Conservation (phyloP, 2,329 filamentous ascomycete species). For the Cordyceps tenuipes region DNA sequence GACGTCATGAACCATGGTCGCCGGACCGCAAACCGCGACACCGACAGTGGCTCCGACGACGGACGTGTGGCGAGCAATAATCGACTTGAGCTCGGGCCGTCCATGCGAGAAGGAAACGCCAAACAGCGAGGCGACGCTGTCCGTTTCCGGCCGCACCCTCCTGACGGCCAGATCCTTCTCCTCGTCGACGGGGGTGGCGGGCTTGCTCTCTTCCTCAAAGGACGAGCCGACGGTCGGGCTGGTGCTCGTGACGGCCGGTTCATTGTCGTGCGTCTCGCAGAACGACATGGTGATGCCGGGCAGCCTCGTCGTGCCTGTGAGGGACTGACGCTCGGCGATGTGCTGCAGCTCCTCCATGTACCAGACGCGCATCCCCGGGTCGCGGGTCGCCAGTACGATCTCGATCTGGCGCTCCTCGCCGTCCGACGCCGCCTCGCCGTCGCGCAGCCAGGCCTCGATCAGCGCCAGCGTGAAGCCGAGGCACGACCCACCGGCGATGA, state of each 20-base stretch:
- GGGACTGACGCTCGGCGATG: constrained; percentile 9
- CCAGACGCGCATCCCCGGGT: constrained; percentile 20
- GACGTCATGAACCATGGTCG: constrained; percentile 18
- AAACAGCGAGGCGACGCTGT: constrained; percentile 4
- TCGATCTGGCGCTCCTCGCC: neutral
- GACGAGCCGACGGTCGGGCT: neutral
- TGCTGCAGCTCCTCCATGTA: constrained; percentile 18
- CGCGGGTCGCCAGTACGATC: constrained; percentile 24
- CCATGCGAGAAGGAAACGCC: constrained; percentile 13
- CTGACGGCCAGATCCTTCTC: neutral
- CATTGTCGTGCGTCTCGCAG: constrained; percentile 8
- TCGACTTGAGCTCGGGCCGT: constrained; percentile 14
- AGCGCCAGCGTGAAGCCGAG: constrained; percentile 43
- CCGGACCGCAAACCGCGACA: constrained; percentile 19
- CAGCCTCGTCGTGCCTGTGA: constrained; percentile 1
- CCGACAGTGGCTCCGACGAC: constrained; percentile 14
- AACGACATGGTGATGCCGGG: constrained; percentile 11
- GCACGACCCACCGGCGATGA: constrained; percentile 49
- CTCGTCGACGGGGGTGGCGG: neutral
- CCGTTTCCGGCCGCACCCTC: neutral
- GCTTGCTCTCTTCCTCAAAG: neutral
- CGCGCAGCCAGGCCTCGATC: constrained; percentile 28
- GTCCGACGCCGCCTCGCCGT: neutral
- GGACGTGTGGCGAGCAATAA: neutral
- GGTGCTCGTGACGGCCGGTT: neutral